Base-by-base conservation (phyloP, 148 eudicot species). In the Diospyros lotus region DNA sequence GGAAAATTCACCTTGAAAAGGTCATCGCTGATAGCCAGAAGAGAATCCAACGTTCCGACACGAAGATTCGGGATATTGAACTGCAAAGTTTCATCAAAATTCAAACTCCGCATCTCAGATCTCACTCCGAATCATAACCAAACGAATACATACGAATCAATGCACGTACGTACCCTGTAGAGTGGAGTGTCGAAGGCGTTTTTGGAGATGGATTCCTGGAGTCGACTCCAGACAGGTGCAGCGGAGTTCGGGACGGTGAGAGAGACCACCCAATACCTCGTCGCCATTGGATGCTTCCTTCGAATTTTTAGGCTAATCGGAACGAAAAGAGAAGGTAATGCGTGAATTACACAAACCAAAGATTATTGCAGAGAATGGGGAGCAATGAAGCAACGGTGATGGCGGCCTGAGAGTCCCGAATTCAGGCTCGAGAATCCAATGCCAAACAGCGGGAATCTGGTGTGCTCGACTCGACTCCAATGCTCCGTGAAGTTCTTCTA, bases 1-100 rank as follows among this genome's bases (percentile, higher is more conserved):
- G 3, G 44, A 53, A 71, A 15, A 2, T 17, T 81, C 68, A 86
- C 98, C 98, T 92, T 95, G 58, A 87, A 45, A 28, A 95, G 94
- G 73, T 95, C 98, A 66, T 95, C 98, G 71, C 96, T 91, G 59
- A 92, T 94, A 6, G 97, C 76, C 28, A 95, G 73, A 5, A 92
- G 91, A 72, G 93, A 95, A 83, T 95, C 96, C 13, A 95, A 82
- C 10, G 98, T 95, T 6, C 98, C 97, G 5, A 95, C 96, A 53
- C 97, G 89, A n/a, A 95, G 96, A 91, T 88, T 90, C n/a, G 98
- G 97, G 64, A 91, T 87, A 80, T 90, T 95, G 80, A 92, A 95
- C 98, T 95, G 90, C 85, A 69, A 79, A 87, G 80, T 61, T 44
- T 28, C 52, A 50, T 54, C 15, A 44, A 12, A 44, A 53, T 56